Evolutionary conservation across 768 basidiomycete species (phyloP).

Genomic region (Porphyrellus cyaneotinctus): DNA sequence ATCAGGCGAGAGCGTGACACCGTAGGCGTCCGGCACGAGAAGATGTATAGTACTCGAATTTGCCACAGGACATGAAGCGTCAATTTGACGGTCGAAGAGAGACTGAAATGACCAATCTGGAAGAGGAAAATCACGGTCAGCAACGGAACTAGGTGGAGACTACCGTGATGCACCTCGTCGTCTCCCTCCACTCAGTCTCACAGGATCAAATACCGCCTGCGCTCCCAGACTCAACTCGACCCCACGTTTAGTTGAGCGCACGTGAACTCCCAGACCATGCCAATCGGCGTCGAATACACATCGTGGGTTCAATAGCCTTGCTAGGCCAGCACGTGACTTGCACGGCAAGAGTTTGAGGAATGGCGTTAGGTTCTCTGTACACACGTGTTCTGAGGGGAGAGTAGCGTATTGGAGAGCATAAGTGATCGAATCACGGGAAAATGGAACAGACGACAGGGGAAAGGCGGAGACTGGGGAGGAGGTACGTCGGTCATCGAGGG

Average conservation of each 20-base stretch:
- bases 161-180: conserved; percentile 47
- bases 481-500: conserved; percentile 70
- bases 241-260: conserved; percentile 55
- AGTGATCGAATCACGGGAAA: conserved; percentile 33
- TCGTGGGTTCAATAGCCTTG: conserved; percentile 79
- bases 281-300: conserved; percentile 85
- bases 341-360: conserved; percentile 94
- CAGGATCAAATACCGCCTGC: conserved; percentile 77
- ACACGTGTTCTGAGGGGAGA: conserved; percentile 83
- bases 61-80: conserved; percentile 68
- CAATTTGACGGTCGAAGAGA: conserved; percentile 64
- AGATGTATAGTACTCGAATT: conserved; percentile 53
- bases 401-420: conserved; percentile 71
- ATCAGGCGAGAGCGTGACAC: conserved; percentile 51
- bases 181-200: conserved; percentile 47
- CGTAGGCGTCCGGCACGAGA: conserved; percentile 38
- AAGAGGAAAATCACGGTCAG: conserved; percentile 5
- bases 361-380: conserved; percentile 95
- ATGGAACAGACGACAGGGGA: conserved; percentile 56
- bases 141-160: neutral
- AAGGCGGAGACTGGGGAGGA: conserved; percentile 62
- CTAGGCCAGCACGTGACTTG: conserved; percentile 83
- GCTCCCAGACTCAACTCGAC: conserved; percentile 65
- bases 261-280: conserved; percentile 84
- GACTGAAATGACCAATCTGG: conserved; percentile 72